phyloP scores from a whole-genome alignment of 179 eudicot species.

The Gypsophila paniculata region DNA sequence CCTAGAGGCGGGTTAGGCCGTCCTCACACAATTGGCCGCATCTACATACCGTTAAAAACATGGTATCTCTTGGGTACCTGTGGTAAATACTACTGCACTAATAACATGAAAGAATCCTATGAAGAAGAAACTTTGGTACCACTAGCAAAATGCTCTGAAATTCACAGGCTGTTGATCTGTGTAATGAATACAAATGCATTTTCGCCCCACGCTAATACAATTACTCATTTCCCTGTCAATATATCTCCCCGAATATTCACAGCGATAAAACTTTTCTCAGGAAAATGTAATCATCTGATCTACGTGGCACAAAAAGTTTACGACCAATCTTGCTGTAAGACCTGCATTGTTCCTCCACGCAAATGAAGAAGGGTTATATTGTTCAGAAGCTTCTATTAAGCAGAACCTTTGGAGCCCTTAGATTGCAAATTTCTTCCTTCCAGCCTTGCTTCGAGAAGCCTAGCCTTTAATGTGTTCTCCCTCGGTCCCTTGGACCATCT shows the following conservation, averaged over 20 bases:
- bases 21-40: too few relatives aligned
- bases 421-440: constrained; percentile 54
- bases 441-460: constrained; percentile 72
- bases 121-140: too few relatives aligned
- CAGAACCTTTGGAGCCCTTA: constrained; percentile 44
- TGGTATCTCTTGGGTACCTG: neutral
- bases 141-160: constrained; percentile 15
- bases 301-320: constrained; percentile 1
- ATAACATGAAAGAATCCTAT: neutral
- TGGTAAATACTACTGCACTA: too few relatives aligned
- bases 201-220: neutral
- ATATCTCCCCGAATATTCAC: constrained; percentile 24
- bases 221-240: too few relatives aligned
- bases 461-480: constrained; percentile 74
- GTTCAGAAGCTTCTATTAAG: constrained; percentile 5
- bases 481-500: constrained; percentile 41
- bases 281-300: constrained; percentile 1
- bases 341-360: neutral
- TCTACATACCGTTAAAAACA: neutral
- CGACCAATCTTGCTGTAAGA: neutral
- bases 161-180: constrained; percentile 6
- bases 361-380: constrained; percentile 18
- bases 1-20: too few relatives aligned
- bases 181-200: neutral
- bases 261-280: neutral